Percentiles rank a stretch among this genome's conserved stretches.
phyloP scores from a whole-genome alignment of 2,329 filamentous ascomycete species.

The Claviceps spartinae region DNA sequence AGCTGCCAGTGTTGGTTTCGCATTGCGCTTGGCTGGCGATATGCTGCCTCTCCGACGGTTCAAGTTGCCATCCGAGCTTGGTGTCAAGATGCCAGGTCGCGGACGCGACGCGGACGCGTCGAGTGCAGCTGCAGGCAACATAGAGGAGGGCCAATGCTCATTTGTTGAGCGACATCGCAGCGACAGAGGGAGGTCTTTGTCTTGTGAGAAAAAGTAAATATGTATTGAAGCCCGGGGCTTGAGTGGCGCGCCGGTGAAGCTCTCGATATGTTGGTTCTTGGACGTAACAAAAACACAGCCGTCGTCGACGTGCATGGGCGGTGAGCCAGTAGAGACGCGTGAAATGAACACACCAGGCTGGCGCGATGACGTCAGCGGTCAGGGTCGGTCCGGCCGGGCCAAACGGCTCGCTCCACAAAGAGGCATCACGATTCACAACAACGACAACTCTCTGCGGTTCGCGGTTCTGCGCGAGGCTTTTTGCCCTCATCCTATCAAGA shows the following conservation, averaged over 20 bases:
- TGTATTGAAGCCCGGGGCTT: background rate
- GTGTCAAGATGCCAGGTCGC: conserved; percentile 26
- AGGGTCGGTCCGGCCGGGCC: no score
- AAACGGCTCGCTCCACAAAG: no score
- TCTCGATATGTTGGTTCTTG: background rate
- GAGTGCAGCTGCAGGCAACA: conserved; percentile 21
- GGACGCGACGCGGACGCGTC: conserved; percentile 38
- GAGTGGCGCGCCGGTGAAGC: background rate
- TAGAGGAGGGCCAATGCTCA: conserved; percentile 10
- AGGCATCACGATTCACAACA: no score
- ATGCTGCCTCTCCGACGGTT: conserved; percentile 19
- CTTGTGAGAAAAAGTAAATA: background rate
- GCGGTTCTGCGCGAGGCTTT: no score
- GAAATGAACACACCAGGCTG: no score
- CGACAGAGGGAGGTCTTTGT: background rate
- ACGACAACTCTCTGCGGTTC: no score
- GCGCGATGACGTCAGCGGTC: no score
- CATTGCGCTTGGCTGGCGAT: conserved; percentile 19
- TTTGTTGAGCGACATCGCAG: conserved; percentile 3
- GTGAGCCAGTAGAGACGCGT: background rate
- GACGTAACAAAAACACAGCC: background rate
- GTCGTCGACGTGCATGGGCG: background rate
- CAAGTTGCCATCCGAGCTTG: conserved; percentile 25
- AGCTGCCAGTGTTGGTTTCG: conserved; percentile 19
- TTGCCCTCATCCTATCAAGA: no score